These are phyloP conservation scores for Ricinus communis DNA, from an alignment of 345 rosid species.

Conservation along the genomic window DNA sequence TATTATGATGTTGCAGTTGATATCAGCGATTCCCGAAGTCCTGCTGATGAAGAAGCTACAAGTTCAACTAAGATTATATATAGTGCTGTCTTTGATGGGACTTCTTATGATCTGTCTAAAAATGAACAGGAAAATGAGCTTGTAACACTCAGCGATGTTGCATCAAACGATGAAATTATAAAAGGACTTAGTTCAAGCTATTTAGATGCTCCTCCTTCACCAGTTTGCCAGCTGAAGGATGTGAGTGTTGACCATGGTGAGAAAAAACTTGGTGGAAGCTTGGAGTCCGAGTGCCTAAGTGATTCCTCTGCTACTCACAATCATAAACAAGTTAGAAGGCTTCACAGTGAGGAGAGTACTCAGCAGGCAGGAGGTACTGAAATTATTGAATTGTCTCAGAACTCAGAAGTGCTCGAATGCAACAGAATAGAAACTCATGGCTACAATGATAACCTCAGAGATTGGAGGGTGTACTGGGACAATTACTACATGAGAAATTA, in stretches of 20 bases:
- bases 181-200: slow-evolving; percentile 15
- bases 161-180: slow-evolving; percentile 22
- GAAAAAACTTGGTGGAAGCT: slow-evolving; percentile 25
- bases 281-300: slow-evolving; percentile 24
- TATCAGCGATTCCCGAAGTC: slow-evolving; percentile 24
- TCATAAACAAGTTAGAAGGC: slow-evolving; percentile 18
- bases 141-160: slow-evolving; percentile 10
- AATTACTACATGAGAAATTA: slow-evolving; percentile 61
- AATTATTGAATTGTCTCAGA: slow-evolving; percentile 22
- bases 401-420: slow-evolving; percentile 17
- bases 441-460: slow-evolving; percentile 33
- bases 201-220: slow-evolving; percentile 30
- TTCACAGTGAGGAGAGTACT: slow-evolving; percentile 22
- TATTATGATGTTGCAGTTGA: slow-evolving; percentile 56
- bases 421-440: slow-evolving; percentile 24
- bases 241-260: slow-evolving; percentile 21
- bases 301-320: slow-evolving; percentile 11
- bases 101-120: slow-evolving; percentile 17
- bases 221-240: slow-evolving; percentile 26
- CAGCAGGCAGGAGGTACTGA: slow-evolving; percentile 26
- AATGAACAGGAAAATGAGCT: slow-evolving; percentile 15
- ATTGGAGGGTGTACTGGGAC: slow-evolving; percentile 83
- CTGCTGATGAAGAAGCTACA: slow-evolving; percentile 21
- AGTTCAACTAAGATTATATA: slow-evolving; percentile 18
- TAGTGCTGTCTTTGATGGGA: slow-evolving; percentile 19